Percentiles rank a stretch among this genome's conserved stretches.
Evolutionary conservation across 495 filamentous ascomycete genomes (phyloP).

Genomic region (Podospora anserina): DNA sequence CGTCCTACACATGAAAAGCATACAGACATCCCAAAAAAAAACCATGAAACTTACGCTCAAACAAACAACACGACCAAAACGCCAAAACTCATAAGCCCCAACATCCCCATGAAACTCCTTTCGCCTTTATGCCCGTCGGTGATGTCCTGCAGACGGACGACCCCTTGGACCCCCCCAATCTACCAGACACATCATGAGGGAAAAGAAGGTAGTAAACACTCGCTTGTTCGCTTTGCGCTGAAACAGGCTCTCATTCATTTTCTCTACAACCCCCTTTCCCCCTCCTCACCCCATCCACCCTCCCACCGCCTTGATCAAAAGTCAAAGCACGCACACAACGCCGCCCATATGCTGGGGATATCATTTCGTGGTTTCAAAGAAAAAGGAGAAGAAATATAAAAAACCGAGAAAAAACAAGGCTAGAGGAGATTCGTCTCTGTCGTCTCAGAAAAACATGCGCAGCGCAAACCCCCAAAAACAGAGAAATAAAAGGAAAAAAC

Average conservation of each 20-base stretch:
- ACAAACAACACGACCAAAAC: conserved; percentile 8
- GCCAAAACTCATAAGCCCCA: not conserved
- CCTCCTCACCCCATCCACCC: not conserved
- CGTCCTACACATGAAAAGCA: not conserved
- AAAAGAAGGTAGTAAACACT: not conserved
- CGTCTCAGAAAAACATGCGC: no score
- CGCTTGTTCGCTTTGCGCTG: not conserved
- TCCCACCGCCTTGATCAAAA: not conserved
- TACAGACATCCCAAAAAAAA: not conserved
- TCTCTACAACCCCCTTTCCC: not conserved
- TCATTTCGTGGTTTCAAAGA: conserved; percentile 5
- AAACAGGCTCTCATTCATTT: not conserved
- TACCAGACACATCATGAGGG: not conserved
- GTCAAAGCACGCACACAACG: not conserved
- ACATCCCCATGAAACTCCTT: not conserved
- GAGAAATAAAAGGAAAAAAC: conserved; percentile 2
- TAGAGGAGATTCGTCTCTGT: no score
- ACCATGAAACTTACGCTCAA: not conserved
- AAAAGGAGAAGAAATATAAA: not conserved
- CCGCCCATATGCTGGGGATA: conserved; percentile 1
- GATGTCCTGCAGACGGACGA: no score
- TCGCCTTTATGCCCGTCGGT: no score
- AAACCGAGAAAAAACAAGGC: conserved; percentile 1
- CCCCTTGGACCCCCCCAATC: not conserved
- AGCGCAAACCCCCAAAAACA: not conserved